A percentile compares a stretch with the other conserved stretches of the same genome.
Conservation (phyloP, 306 rosid species). For the Oxytropis ochrocephala region DNA sequence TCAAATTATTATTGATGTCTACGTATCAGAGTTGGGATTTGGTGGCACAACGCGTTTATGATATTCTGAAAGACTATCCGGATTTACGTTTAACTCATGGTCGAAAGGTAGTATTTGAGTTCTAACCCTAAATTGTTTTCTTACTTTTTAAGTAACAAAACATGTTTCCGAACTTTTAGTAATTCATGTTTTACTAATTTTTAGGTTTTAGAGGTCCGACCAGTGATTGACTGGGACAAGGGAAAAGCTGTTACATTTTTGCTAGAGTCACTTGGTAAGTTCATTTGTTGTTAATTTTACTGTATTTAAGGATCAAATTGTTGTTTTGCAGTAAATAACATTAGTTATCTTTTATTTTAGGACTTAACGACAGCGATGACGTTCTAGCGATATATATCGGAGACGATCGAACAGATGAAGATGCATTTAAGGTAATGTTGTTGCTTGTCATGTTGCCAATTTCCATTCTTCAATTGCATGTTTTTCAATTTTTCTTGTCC, state of each 20-base stretch:
- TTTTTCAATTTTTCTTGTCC: not conserved
- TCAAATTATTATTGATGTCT: too few species aligned
- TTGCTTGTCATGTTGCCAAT: not conserved
- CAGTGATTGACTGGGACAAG: slow-evolving; percentile 86
- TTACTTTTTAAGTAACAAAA: not conserved
- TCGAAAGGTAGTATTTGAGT: slow-evolving; percentile 55
- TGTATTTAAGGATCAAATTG: not conserved
- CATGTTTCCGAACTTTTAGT: not conserved
- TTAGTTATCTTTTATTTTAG: slow-evolving; percentile 35
- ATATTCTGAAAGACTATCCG: slow-evolving; percentile 61
- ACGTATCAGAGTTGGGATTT: slow-evolving; percentile 51
- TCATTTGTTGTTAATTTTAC: not conserved
- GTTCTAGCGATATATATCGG: slow-evolving; percentile 90
- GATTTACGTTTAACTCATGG: slow-evolving; percentile 70
- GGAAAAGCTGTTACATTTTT: slow-evolving; percentile 92
- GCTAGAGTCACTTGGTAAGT: slow-evolving; percentile 86
- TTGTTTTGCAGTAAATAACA: slow-evolving; percentile 23
- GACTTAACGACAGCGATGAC: slow-evolving; percentile 53
- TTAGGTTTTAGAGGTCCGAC: slow-evolving; percentile 95
- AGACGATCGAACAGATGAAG: slow-evolving; percentile 92
- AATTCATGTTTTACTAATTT: not conserved
- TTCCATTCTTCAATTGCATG: not conserved
- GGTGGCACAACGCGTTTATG: slow-evolving; percentile 57
- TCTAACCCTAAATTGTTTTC: not conserved
- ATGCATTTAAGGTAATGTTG: slow-evolving; percentile 73